Evolutionary conservation across 75 land plant genomes (phyloP), one percentile per base, ranked within the genome.

Genomic region (Sequoiadendron giganteum): DNA sequence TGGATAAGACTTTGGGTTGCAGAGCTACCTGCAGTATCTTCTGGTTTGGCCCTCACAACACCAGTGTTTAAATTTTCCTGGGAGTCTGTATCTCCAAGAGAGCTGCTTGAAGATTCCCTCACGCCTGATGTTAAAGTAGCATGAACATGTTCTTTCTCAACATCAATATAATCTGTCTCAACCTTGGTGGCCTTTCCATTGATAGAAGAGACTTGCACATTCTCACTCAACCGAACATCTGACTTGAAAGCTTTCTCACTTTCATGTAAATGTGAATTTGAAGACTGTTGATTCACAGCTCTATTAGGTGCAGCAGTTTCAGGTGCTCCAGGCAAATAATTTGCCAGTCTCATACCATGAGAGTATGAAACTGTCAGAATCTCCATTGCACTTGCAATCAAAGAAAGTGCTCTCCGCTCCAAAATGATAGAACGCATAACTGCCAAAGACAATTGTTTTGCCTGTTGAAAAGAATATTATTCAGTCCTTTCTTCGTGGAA

Each of bases 341-440:
- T 89, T 28, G 90, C 92, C 13, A 78, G 70, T 88, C 90, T 95
- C 21, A 91, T 72, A 49, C 90, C 88, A 47, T 91, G 90, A 11
- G 95, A 90, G 82, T 94, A 98, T 25, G 97, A 90, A 58, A 95
- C 78, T 42, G 96, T 90, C 39, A 98, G 48, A 3, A 96, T 95
- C 90, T 95, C 95, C 79, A 98, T 92, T 84, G 99, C 96, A 87
- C 65, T 93, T 28, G 94, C 85, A 88, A 98, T 92, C 86, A 91
- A 61, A 38, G 94, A 86, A 14, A 98, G 87, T 39, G 99, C 92
- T 56, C 97, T 92, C 25, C 91, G 93, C 91, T 98, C 99, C 47
- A 97, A 86, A 72, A 98, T 95, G 30, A 93, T 85, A 49, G 99
- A 89, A 39, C 95, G 92, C 88, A 93, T 83, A 49, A 97, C 91